Evolutionary conservation across 192 early-diverging fungal genomes (phyloP).

Genomic region (Coemansia sp.): DNA sequence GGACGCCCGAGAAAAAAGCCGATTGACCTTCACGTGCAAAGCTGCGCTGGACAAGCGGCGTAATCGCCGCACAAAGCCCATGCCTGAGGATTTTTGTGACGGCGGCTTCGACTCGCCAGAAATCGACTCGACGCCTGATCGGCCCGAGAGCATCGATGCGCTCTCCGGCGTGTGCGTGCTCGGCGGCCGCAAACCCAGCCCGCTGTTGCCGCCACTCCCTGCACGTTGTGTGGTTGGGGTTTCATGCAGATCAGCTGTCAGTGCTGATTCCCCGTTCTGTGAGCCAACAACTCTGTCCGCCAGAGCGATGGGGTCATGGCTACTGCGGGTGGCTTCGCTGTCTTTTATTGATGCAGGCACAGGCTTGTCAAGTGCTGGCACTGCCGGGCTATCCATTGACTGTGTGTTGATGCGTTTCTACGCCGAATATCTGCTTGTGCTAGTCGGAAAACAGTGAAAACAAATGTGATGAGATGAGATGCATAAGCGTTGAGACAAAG

Average conservation of each 20-base stretch:
- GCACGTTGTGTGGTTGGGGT: conserved; percentile 34
- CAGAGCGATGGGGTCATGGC: not conserved
- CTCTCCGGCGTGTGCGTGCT: conserved; percentile 36
- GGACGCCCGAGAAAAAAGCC: conserved; percentile 38
- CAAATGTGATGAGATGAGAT: not conserved
- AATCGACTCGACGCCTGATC: conserved; percentile 28
- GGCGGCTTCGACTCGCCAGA: conserved; percentile 45
- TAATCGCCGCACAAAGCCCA: conserved; percentile 45
- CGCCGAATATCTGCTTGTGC: not conserved
- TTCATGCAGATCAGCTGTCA: conserved; percentile 9
- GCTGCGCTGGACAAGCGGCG: conserved; percentile 50
- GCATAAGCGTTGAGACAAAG: not conserved
- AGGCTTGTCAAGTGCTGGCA: not conserved
- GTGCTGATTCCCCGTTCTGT: not conserved
- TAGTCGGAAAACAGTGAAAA: not conserved
- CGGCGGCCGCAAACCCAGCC: conserved; percentile 38
- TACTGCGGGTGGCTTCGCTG: not conserved
- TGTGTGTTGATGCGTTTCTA: not conserved
- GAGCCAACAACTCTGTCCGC: conserved; percentile 5
- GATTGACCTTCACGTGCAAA: conserved; percentile 47
- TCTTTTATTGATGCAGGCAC: not conserved
- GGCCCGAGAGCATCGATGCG: conserved; percentile 36
- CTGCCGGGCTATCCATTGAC: not conserved
- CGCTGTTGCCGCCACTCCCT: conserved; percentile 20
- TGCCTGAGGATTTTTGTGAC: conserved; percentile 46